Percentiles rank a stretch among this genome's conserved stretches.
Conservation (phyloP, 805 yeast species). For the Monosporozyma aerobia region DNA sequence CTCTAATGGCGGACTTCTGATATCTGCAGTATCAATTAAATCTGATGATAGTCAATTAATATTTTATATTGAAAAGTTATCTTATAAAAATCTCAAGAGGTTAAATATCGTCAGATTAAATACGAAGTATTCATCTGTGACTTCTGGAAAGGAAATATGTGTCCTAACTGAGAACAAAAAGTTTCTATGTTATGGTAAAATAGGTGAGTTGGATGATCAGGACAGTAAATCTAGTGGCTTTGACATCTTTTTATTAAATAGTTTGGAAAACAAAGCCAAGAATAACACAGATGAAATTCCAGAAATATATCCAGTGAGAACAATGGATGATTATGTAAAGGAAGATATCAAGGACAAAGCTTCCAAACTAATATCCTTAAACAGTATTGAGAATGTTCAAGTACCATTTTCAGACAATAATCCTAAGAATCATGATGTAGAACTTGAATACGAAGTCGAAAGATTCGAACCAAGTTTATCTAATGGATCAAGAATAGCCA, state of each 20-base stretch:
- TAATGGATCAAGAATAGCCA: not conserved
- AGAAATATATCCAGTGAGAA: not conserved
- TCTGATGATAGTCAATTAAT: not conserved
- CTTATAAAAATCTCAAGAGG: not conserved
- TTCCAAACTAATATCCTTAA: not conserved
- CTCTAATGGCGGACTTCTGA: conserved; percentile 5
- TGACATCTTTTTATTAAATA: conserved; percentile 14
- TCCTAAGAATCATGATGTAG: not conserved
- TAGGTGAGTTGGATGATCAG: conserved; percentile 1
- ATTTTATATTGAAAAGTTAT: not conserved
- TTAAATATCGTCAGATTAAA: conserved; percentile 5
- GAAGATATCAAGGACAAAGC: not conserved
- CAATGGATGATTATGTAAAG: not conserved
- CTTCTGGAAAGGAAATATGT: conserved; percentile 15
- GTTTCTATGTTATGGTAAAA: conserved; percentile 18
- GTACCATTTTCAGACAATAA: not conserved
- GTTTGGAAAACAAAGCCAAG: not conserved
- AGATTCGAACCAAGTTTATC: not conserved
- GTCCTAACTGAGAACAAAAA: conserved; percentile 12
- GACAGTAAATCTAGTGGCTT: conserved; percentile 11
- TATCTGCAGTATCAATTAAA: conserved; percentile 6
- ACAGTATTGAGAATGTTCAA: not conserved
- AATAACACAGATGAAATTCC: too few species aligned
- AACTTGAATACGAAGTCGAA: not conserved
- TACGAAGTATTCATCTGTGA: conserved; percentile 13